Conservation (phyloP, 2,329 filamentous ascomycete genomes). For the Botrytis galanthina region DNA sequence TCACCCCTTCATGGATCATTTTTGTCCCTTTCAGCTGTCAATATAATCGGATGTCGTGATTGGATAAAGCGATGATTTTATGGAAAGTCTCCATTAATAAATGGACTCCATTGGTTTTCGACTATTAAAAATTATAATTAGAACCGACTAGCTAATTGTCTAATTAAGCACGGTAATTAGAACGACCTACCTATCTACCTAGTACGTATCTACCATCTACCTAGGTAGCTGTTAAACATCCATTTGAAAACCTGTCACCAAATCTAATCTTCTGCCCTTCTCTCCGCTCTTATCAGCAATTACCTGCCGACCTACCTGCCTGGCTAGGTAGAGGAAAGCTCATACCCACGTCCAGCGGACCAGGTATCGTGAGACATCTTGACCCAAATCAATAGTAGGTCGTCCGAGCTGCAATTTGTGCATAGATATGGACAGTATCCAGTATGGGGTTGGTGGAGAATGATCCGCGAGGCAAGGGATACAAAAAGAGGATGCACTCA, state of each 20-base stretch:
- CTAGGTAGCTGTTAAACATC: background rate
- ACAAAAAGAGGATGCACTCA: background rate
- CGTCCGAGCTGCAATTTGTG: background rate
- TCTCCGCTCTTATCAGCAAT: background rate
- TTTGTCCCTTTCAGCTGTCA: conserved; percentile 7
- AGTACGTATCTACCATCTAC: background rate
- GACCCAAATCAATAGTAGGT: background rate
- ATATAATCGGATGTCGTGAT: background rate
- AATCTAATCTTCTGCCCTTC: background rate
- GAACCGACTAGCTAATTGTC: background rate
- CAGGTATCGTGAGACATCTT: conserved; percentile 8
- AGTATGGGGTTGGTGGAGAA: background rate
- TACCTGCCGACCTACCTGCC: no score
- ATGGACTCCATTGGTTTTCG: background rate
- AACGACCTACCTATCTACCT: background rate
- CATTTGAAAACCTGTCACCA: background rate
- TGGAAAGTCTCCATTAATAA: background rate
- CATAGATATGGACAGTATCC: background rate
- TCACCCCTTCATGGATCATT: background rate
- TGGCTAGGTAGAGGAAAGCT: background rate
- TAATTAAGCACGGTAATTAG: background rate
- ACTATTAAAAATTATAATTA: background rate
- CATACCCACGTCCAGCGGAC: background rate
- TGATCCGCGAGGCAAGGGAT: conserved; percentile 4
- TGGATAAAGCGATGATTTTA: background rate